Evolutionary conservation across 441 rosid species (phyloP), one percentile per base, ranked within the genome.

Genomic region (Francoa sonchifolia): DNA sequence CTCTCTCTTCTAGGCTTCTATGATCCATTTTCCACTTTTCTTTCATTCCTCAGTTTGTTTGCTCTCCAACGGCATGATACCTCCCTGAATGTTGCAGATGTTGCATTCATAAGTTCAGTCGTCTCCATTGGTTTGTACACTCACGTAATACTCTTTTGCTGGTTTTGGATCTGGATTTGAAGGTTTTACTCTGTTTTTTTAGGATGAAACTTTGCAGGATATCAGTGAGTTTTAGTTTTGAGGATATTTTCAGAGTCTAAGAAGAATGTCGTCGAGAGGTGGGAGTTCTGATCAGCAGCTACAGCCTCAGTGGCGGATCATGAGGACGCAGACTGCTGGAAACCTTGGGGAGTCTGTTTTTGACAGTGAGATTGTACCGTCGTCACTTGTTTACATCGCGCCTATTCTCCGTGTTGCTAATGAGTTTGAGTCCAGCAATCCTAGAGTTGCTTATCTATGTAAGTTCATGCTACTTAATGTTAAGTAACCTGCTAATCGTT

Each of bases 351-450:
- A 87, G 61, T 27, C 71, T 5, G 66, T 79, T 41, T 83, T 92
- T 54, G 92, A 92, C 43, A 92, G 99, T 63, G 99, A 92, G 68
- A 81, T 87, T 13, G 97, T 92, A 48, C 99, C 99, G 1, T 92
- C 99, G 12, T 78, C 96, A 2, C 84, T 92, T 32, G 66, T 73
- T 42, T 90, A 83, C 68, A 86, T 92, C 48, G 99, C 99, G 0
- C 99, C 95, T 6, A 92, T 92, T 75, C 96, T 92, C 47, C 99
- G 99, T 57, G 99, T 92, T 60, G 99, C 99, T 44, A 92, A 92
- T 76, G 99, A 92, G 57, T 94, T 86, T 22, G 99, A 92, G 75
- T 48, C 69, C 29, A 80, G 74, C 48, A 86, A 90, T 60, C 77
- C 95, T 17, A 78, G 99, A 58, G 99, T 92, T 62, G 88, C 99